phyloP scores from a whole-genome alignment of 2,329 filamentous ascomycete species.

The Kalmusia sp. region DNA sequence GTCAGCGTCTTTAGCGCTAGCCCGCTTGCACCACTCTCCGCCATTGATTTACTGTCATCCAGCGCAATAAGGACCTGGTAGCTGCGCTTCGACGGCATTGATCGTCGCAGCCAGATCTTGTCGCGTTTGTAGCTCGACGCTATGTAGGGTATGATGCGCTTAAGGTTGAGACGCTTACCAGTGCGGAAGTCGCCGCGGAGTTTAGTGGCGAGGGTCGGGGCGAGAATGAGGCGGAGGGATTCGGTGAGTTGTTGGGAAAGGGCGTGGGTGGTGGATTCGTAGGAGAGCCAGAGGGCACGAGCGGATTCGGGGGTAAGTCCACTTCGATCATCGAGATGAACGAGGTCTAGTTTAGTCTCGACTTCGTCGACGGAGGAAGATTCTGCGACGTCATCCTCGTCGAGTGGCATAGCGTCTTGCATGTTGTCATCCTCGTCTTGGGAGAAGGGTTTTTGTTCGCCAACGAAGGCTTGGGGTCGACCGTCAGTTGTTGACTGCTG shows the following conservation, averaged over 20 bases:
- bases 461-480: constrained; percentile 53
- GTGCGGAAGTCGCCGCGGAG: constrained; percentile 96
- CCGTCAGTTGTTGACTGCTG: constrained; percentile 38
- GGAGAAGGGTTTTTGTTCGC: constrained; percentile 48
- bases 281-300: constrained; percentile 80
- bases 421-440: constrained; percentile 48
- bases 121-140: constrained; percentile 98
- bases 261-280: constrained; percentile 83
- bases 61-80: constrained; percentile 99
- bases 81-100: constrained; percentile 86
- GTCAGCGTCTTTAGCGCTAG: constrained; percentile 94
- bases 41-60: constrained; percentile 95
- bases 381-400: constrained; percentile 47
- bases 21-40: constrained; percentile 75
- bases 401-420: constrained; percentile 40
- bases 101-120: constrained; percentile 99
- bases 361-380: constrained; percentile 50
- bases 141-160: constrained; percentile 99
- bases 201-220: constrained; percentile 93
- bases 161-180: constrained; percentile 98
- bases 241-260: constrained; percentile 91
- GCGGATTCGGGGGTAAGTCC: constrained; percentile 62
- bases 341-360: constrained; percentile 72
- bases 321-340: constrained; percentile 64
- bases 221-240: constrained; percentile 93